Evolutionary conservation across 768 basidiomycete genomes (phyloP).

Genomic region (Gelatoporia subvermispora): DNA sequence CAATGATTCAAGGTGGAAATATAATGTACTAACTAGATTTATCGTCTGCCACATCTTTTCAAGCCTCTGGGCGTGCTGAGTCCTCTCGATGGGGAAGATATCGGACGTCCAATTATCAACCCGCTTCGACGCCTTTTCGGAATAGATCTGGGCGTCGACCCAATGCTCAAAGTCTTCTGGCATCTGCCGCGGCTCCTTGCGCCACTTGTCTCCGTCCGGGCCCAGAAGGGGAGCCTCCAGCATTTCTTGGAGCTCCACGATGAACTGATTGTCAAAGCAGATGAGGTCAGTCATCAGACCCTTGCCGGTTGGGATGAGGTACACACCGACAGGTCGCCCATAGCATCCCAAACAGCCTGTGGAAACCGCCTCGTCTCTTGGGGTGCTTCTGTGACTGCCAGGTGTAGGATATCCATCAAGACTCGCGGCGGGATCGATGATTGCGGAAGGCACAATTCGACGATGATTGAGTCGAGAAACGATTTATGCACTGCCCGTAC

Average conservation of each 20-base stretch:
- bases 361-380: constrained; percentile 72
- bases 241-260: constrained; percentile 60
- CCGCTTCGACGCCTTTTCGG: constrained; percentile 49
- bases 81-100: constrained; percentile 54
- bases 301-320: neutral
- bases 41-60: constrained; percentile 63
- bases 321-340: constrained; percentile 75
- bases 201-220: constrained; percentile 50
- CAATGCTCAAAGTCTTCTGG: constrained; percentile 61
- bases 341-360: constrained; percentile 74
- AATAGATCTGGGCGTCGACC: constrained; percentile 64
- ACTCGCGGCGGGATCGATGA: constrained; percentile 64
- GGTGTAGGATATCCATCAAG: constrained; percentile 61
- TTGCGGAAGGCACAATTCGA: constrained; percentile 75
- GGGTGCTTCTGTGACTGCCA: constrained; percentile 70
- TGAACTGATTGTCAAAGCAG: constrained; percentile 37
- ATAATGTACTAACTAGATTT: constrained; percentile 43
- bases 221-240: constrained; percentile 60
- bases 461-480: constrained; percentile 78
- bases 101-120: constrained; percentile 49
- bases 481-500: constrained; percentile 65
- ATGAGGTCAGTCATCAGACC: neutral
- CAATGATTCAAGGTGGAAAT: neutral
- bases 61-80: constrained; percentile 43
- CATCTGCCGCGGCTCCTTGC: constrained; percentile 42